Percentiles rank a stretch among this genome's conserved stretches.
Conservation (phyloP, 192 early-diverging fungal species). For the Umbelopsis vinacea region DNA sequence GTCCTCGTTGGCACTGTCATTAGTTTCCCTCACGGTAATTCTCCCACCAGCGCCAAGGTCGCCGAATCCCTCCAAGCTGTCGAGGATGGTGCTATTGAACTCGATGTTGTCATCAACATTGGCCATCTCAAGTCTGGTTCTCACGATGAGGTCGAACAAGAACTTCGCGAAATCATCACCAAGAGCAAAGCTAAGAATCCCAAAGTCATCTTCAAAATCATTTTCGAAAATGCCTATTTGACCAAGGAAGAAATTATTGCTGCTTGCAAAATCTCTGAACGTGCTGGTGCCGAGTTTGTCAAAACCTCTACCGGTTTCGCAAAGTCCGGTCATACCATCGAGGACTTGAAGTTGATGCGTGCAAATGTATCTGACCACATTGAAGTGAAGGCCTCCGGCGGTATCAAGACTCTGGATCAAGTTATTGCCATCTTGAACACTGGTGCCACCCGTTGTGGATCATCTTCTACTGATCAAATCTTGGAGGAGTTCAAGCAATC, state of each 20-base stretch:
- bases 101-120: constrained; percentile 66
- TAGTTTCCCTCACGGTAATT: constrained; percentile 64
- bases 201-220: constrained; percentile 58
- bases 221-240: constrained; percentile 63
- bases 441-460: constrained; percentile 61
- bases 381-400: constrained; percentile 64
- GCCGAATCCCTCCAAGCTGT: constrained; percentile 57
- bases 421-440: constrained; percentile 55
- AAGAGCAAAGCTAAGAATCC: constrained; percentile 48
- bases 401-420: constrained; percentile 59
- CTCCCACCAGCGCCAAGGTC: constrained; percentile 53
- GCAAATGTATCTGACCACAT: constrained; percentile 42
- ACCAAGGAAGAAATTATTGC: constrained; percentile 55
- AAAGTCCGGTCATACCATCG: constrained; percentile 52
- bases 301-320: constrained; percentile 69
- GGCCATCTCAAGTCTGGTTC: constrained; percentile 53
- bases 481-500: constrained; percentile 50
- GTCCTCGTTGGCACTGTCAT: constrained; percentile 65
- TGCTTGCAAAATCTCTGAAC: constrained; percentile 46
- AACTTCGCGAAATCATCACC: constrained; percentile 43
- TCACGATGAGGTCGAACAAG: constrained; percentile 46
- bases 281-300: constrained; percentile 63
- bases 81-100: constrained; percentile 61
- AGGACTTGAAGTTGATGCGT: constrained; percentile 58
- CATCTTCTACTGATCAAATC: constrained; percentile 56